phyloP scores from a whole-genome alignment of 331 rosid genomes.

The Acacia concinna region DNA sequence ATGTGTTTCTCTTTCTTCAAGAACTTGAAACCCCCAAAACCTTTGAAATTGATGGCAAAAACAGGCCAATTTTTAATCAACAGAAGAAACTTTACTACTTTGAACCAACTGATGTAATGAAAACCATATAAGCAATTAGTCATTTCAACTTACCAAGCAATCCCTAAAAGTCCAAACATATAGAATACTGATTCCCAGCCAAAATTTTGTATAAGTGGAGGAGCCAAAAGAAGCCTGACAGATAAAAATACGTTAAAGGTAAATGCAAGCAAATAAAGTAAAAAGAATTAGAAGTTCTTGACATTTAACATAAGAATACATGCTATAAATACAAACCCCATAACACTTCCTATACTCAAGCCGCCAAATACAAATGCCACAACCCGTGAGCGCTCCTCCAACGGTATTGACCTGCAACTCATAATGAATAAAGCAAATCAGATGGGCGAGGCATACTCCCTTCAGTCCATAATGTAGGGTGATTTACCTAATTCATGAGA shows the following conservation, averaged over 20 bases:
- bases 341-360: conserved; percentile 94
- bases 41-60: conserved; percentile 48
- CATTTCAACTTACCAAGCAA: conserved; percentile 72
- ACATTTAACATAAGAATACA: background rate
- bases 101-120: conserved; percentile 5
- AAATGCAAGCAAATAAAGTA: conserved; percentile 15
- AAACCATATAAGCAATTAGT: conserved; percentile 13
- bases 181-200: conserved; percentile 96
- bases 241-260: conserved; percentile 34
- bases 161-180: conserved; percentile 71
- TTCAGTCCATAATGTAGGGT: too few species aligned
- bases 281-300: background rate
- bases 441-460: conserved; percentile 17
- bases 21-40: conserved; percentile 79
- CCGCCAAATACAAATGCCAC: conserved; percentile 98
- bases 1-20: conserved; percentile 52
- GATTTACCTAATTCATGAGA: too few species aligned
- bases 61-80: conserved; percentile 21
- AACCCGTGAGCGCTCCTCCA: conserved; percentile 97
- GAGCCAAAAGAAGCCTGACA: conserved; percentile 91
- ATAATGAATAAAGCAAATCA: conserved; percentile 28
- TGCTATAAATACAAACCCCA: conserved; percentile 60
- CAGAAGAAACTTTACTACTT: conserved; percentile 16
- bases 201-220: conserved; percentile 80
- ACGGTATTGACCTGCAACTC: conserved; percentile 77